Conservation (phyloP, 169 alveolate genomes). For the Pseudocohnilembus persalinus region DNA sequence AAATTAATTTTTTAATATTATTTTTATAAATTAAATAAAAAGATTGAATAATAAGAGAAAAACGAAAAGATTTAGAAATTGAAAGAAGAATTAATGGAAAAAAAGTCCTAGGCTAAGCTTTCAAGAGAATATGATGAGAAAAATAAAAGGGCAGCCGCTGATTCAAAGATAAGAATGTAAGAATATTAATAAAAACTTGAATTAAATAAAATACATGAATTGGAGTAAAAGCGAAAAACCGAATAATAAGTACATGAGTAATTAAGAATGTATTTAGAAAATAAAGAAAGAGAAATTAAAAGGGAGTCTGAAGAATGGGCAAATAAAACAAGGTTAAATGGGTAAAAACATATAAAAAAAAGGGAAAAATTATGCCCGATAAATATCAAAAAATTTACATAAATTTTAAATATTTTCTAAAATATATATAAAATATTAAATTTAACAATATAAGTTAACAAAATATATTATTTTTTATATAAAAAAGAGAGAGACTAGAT, state of each 20-base stretch:
- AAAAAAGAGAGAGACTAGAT: background rate
- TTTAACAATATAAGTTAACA: background rate
- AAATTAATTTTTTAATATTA: no score
- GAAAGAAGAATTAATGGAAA: slow-evolving; percentile 42
- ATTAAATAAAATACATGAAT: slow-evolving; percentile 20
- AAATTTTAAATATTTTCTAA: no score
- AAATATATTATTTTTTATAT: background rate
- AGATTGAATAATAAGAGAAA: slow-evolving; percentile 35
- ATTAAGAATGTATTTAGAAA: slow-evolving; percentile 27
- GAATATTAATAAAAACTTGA: slow-evolving; percentile 30
- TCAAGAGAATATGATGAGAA: slow-evolving; percentile 42
- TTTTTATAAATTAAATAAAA: background rate
- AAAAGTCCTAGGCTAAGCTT: slow-evolving; percentile 31
- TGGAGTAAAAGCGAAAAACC: slow-evolving; percentile 15
- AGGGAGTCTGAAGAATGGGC: slow-evolving; percentile 30
- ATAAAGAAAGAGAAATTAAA: slow-evolving; percentile 41
- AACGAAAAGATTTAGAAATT: slow-evolving; percentile 37
- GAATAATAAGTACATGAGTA: slow-evolving; percentile 41
- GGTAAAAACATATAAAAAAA: slow-evolving; percentile 14
- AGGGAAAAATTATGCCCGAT: slow-evolving; percentile 27
- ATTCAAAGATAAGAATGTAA: slow-evolving; percentile 31
- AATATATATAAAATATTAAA: no score
- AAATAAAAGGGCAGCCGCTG: slow-evolving; percentile 31
- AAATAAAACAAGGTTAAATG: slow-evolving; percentile 21
- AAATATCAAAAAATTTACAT: background rate